phyloP scores from a whole-genome alignment of 208 protist species.

The Porcisia hertigi region DNA sequence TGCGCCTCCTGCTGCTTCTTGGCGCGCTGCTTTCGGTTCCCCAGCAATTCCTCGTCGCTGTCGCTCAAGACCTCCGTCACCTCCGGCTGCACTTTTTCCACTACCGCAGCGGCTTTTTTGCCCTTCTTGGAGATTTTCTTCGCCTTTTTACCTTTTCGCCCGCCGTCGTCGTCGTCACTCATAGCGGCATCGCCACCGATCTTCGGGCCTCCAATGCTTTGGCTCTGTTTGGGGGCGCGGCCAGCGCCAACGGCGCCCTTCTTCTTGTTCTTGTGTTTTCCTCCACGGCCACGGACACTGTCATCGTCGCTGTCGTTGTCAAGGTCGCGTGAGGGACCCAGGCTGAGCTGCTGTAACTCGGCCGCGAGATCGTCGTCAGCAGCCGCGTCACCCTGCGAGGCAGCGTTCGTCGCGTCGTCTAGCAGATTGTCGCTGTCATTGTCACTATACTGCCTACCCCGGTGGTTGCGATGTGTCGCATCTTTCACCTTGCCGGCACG shows the following conservation, averaged over 20 bases:
- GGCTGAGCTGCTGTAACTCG: constrained; percentile 31
- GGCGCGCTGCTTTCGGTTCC: constrained; percentile 73
- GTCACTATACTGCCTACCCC: background rate
- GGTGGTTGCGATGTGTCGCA: background rate
- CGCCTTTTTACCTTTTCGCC: constrained; percentile 32
- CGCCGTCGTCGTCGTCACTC: constrained; percentile 23
- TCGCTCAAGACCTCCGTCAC: constrained; percentile 33
- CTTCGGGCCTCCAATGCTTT: background rate
- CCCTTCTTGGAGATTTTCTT: constrained; percentile 38
- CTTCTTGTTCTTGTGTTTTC: constrained; percentile 34
- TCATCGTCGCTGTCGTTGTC: constrained; percentile 19
- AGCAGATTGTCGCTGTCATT: background rate
- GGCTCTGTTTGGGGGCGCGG: background rate
- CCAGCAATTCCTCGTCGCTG: constrained; percentile 78
- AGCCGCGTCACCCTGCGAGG: background rate
- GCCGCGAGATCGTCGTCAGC: constrained; percentile 18
- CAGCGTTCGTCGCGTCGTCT: background rate
- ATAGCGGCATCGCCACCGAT: background rate
- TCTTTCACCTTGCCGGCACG: background rate
- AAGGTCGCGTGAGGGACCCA: constrained; percentile 28
- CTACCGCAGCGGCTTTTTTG: constrained; percentile 23
- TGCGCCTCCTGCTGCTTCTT: constrained; percentile 43
- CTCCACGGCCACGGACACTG: constrained; percentile 19
- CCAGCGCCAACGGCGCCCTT: constrained; percentile 10
- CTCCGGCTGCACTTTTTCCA: constrained; percentile 30